These are phyloP conservation scores for Moesziomyces globuligerus DNA, from an alignment of 1,284 basidiomycete genomes.

Conservation along the genomic window DNA sequence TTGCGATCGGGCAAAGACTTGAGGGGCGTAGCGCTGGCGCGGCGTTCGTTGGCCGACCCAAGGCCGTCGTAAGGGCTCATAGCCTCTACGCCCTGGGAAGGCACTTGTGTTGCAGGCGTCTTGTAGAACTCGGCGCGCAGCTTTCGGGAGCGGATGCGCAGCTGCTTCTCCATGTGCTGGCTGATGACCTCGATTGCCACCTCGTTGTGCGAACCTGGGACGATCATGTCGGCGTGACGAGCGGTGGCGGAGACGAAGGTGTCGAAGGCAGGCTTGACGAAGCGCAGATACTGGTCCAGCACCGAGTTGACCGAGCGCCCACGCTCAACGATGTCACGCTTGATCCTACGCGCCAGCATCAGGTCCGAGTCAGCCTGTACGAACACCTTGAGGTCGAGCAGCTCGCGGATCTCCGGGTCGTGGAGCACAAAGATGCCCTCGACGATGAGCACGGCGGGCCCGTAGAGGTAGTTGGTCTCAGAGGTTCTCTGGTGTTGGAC, in stretches of 20 bases:
- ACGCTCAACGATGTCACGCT: conserved; percentile 86
- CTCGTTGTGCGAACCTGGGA: conserved; percentile 62
- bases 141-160: conserved; percentile 67
- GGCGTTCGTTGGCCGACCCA: conserved; percentile 25
- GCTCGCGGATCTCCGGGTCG: conserved; percentile 73
- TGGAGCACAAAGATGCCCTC: conserved; percentile 93
- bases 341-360: conserved; percentile 92
- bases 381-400: conserved; percentile 88
- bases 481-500: conserved; percentile 84
- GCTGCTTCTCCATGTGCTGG: conserved; percentile 86
- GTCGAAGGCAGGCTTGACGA: conserved; percentile 87
- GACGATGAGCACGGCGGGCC: conserved; percentile 91
- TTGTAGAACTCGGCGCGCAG: conserved; percentile 53
- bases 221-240: conserved; percentile 77
- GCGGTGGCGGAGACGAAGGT: conserved; percentile 92
- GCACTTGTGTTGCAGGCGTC: conserved; percentile 32
- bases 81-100: conserved; percentile 1
- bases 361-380: conserved; percentile 86
- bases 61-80: conserved; percentile 36
- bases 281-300: conserved; percentile 90
- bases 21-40: conserved; percentile 17
- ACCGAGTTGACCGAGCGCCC: conserved; percentile 86
- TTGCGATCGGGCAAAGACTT: conserved; percentile 18
- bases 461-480: conserved; percentile 91
- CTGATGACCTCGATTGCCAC: conserved; percentile 89